Conservation (phyloP, 2,329 filamentous ascomycete species). For the Botrytis sinoallii region DNA sequence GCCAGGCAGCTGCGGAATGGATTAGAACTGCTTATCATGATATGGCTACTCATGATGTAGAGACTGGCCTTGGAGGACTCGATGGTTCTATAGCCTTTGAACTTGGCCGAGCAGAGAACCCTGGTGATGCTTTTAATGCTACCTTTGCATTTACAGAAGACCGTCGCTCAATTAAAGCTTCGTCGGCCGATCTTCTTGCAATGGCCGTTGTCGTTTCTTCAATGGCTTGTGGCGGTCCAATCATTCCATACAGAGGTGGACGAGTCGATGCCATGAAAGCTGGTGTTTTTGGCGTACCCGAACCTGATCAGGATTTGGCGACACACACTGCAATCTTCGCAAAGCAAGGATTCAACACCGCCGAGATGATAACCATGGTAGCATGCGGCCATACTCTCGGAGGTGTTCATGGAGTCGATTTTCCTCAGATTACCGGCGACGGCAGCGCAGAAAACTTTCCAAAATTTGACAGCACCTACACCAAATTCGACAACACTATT, state of each 20-base stretch:
- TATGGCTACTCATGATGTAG: slow-evolving; percentile 51
- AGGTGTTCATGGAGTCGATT: slow-evolving; percentile 24
- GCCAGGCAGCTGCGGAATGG: slow-evolving; percentile 50
- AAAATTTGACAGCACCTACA: neutral
- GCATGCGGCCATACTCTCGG: slow-evolving; percentile 29
- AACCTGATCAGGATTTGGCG: slow-evolving; percentile 22
- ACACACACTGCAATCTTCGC: slow-evolving; percentile 24
- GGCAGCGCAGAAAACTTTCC: neutral
- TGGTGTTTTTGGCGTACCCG: slow-evolving; percentile 28
- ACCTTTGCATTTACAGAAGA: neutral
- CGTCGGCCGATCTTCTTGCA: slow-evolving; percentile 26
- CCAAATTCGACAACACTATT: neutral
- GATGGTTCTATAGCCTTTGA: slow-evolving; percentile 43
- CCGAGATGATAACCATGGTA: slow-evolving; percentile 26
- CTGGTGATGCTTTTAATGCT: slow-evolving; percentile 45
- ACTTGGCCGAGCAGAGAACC: slow-evolving; percentile 37
- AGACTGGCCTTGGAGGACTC: slow-evolving; percentile 45
- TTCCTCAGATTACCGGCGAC: neutral
- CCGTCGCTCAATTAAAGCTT: neutral
- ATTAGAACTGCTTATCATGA: slow-evolving; percentile 60
- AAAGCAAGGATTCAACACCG: slow-evolving; percentile 27
- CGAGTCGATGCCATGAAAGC: slow-evolving; percentile 28
- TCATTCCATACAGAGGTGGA: slow-evolving; percentile 25
- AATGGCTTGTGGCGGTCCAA: neutral
- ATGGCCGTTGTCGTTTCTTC: slow-evolving; percentile 2